Conservation (phyloP, 2,329 filamentous ascomycete genomes). For the Pseudofabraea citricarpa region DNA sequence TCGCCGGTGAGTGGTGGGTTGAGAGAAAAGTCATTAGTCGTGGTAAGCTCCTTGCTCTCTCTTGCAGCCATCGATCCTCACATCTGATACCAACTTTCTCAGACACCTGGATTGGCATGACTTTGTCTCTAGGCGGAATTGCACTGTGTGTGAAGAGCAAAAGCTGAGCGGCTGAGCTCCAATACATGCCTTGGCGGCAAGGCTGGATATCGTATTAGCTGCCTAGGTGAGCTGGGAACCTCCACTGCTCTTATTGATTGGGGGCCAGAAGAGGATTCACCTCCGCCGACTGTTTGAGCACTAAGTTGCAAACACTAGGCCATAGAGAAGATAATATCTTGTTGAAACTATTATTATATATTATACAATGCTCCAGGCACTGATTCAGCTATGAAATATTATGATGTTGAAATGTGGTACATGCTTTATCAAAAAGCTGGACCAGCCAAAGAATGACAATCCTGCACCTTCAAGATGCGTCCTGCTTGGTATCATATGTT, state of each 20-base stretch:
- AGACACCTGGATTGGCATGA: constrained; percentile 85
- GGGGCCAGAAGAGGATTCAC: too few species aligned
- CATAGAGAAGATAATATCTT: too few species aligned
- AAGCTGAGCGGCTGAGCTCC: too few species aligned
- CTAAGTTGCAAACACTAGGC: too few species aligned
- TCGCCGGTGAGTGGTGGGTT: constrained; percentile 91
- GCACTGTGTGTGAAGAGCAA: constrained; percentile 76
- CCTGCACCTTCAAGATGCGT: constrained; percentile 2
- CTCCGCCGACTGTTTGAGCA: too few species aligned
- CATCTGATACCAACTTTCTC: constrained; percentile 5
- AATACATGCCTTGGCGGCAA: too few species aligned
- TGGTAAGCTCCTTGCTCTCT: constrained; percentile 46
- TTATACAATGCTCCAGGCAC: constrained; percentile 13
- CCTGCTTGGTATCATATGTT: neutral
- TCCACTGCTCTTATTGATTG: too few species aligned
- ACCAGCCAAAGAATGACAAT: constrained; percentile 6
- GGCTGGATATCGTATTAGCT: constrained; percentile 1
- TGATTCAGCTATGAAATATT: constrained; percentile 6
- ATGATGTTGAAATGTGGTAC: constrained; percentile 2
- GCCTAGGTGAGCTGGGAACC: neutral
- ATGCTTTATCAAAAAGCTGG: constrained; percentile 3
- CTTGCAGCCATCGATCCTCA: too few species aligned
- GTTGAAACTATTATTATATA: constrained; percentile 2
- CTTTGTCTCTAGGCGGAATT: constrained; percentile 73
- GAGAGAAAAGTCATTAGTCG: constrained; percentile 85